Percentiles rank a stretch among this genome's conserved stretches.
These are phyloP conservation scores for Dioscorea cayenensis DNA, from an alignment of 116 monocot species.

Conservation along the genomic window DNA sequence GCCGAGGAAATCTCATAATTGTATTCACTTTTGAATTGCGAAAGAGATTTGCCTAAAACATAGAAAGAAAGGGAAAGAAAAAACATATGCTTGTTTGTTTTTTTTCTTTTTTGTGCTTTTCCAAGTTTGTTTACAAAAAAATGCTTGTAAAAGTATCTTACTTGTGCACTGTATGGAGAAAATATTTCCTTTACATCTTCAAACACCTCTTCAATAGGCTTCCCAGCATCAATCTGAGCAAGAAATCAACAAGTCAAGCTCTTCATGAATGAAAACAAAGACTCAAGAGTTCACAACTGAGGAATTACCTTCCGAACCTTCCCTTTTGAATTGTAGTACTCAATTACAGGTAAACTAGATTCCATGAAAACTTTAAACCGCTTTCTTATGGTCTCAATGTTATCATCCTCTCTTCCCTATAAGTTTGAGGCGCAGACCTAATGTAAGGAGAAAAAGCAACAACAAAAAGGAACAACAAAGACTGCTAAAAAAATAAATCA, in stretches of 20 bases:
- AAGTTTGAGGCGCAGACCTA: not conserved
- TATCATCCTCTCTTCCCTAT: constrained; percentile 96
- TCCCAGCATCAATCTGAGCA: constrained; percentile 51
- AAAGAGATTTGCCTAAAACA: not conserved
- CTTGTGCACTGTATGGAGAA: constrained; percentile 15
- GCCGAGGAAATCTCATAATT: not conserved
- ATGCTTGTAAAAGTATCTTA: not conserved
- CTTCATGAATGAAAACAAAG: not conserved
- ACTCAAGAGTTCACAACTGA: not conserved
- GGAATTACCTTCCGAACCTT: constrained; percentile 78
- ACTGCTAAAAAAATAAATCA: not conserved
- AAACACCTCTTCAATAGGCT: constrained; percentile 49
- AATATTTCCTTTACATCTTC: constrained; percentile 51
- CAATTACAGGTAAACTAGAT: constrained; percentile 75
- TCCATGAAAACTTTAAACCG: constrained; percentile 82
- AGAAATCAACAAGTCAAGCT: not conserved
- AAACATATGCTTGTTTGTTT: not conserved
- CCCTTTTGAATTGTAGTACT: constrained; percentile 62
- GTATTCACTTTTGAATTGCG: not conserved
- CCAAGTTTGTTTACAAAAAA: not conserved
- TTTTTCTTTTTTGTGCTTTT: not conserved
- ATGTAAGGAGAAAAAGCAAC: not conserved
- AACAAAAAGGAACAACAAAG: not conserved
- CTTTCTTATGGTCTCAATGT: constrained; percentile 84
- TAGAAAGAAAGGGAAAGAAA: not conserved